Evolutionary conservation across 2,329 filamentous ascomycete genomes (phyloP).

Genomic region (Calonectria multiphialidica): DNA sequence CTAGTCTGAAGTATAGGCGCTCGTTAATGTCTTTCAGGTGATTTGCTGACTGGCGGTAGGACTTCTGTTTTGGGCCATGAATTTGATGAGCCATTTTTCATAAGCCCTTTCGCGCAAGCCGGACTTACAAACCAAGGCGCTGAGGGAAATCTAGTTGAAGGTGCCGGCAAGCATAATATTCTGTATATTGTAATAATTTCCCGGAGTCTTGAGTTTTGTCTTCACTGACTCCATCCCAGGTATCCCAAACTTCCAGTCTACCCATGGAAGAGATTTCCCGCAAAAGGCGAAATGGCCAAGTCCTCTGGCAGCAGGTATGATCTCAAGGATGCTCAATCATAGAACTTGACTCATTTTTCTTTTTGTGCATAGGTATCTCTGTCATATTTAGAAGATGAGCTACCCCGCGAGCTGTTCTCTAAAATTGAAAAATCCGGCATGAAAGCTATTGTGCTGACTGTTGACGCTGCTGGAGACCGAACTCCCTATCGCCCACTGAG

Average conservation of each 20-base stretch:
- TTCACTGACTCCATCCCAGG: conserved; percentile 33
- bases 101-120: conserved; percentile 61
- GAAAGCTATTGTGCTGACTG: conserved; percentile 52
- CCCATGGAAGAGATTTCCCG: conserved; percentile 53
- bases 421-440: conserved; percentile 48
- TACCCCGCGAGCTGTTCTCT: conserved; percentile 46
- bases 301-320: conserved; percentile 52
- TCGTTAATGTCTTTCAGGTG: not conserved
- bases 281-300: conserved; percentile 50
- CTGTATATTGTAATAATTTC: conserved; percentile 57
- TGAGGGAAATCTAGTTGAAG: conserved; percentile 63
- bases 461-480: conserved; percentile 54
- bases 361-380: conserved; percentile 35
- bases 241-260: conserved; percentile 48
- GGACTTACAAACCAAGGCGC: conserved; percentile 58
- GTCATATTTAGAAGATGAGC: conserved; percentile 47
- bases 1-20: conserved; percentile 46
- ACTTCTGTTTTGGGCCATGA: conserved; percentile 67
- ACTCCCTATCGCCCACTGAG: conserved; percentile 35
- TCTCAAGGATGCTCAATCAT: not conserved
- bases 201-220: not conserved
- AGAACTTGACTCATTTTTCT: not conserved
- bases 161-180: conserved; percentile 60
- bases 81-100: conserved; percentile 67
- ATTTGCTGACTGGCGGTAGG: conserved; percentile 31